phyloP scores from a whole-genome alignment of 75 land plant species.

The Ceratopteris richardii region DNA sequence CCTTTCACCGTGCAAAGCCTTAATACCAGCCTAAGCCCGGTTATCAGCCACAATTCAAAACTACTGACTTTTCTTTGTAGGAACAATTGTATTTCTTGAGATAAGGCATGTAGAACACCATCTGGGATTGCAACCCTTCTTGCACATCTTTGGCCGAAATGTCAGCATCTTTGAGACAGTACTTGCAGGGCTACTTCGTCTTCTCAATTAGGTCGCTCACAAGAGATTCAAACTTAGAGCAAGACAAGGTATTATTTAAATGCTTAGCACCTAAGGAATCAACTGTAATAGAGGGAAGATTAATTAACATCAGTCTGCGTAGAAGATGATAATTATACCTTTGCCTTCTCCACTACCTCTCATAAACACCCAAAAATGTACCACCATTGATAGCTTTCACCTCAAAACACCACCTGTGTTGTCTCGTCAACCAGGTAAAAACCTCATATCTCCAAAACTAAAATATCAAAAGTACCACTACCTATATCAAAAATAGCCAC shows the following conservation, averaged over 20 bases:
- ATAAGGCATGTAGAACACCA: too few species aligned
- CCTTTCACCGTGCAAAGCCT: conserved; percentile 79
- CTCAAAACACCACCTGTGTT: conserved; percentile 60
- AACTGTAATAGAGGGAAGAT: conserved; percentile 13
- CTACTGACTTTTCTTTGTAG: too few species aligned
- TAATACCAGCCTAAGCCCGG: conserved; percentile 58
- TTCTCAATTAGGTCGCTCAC: too few species aligned
- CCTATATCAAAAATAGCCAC: conserved; percentile 82
- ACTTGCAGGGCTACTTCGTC: conserved; percentile 15
- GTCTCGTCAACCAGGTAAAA: too few species aligned
- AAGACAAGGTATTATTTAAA: conserved; percentile 13
- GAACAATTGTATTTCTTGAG: too few species aligned
- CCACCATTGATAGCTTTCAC: conserved; percentile 20
- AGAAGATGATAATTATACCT: conserved; percentile 15
- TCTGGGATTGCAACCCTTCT: conserved; percentile 17
- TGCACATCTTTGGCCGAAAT: conserved; percentile 12
- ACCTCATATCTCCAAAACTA: conserved; percentile 64
- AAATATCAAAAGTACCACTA: conserved; percentile 82
- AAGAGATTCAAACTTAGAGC: too few species aligned
- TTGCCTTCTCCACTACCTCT: too few species aligned
- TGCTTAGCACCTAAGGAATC: conserved; percentile 16
- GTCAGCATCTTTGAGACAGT: conserved; percentile 18
- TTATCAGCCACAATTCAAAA: conserved; percentile 18
- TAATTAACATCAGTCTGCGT: conserved; percentile 15
- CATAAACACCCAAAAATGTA: conserved; percentile 16